Evolutionary conservation across 73 alveolate species (phyloP), one percentile per base, ranked within the genome.

Genomic region (Paramecium biaurelia): DNA sequence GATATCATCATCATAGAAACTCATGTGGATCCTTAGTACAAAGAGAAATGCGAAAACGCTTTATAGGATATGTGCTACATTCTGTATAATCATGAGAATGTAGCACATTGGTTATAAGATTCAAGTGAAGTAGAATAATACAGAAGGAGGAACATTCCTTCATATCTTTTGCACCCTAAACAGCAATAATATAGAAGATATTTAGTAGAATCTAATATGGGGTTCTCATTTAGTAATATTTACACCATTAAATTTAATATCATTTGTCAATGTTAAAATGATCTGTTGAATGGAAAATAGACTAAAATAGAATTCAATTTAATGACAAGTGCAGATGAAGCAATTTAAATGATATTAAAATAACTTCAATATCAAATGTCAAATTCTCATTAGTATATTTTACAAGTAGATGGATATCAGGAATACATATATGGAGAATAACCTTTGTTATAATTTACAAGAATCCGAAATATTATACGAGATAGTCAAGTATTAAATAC

Each of bases 361-460:
- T 92, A 94, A 43, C 57, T 93, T 9, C 79, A 94, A 74, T 63
- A 76, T 30, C 37, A 76, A 26, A n/a, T 45, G 28, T 37, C 45
- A 8, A 85, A 92, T 41, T 26, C 86, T 8, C 43, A 92, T 57
- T 68, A 93, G 53, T 88, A 96, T 24, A 96, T 95, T 23, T 92
- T 97, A 41, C 86, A 97, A 74, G 97, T 95, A 3, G 96, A 92
- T 23, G 98, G 98, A 23, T 93, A 63, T 45, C 86, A 96, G 85
- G 99, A 97, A 58, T 97, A 92, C 58, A 89, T 97, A 10, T 93
- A 95, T 57, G 99, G 99, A n/a, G 95, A 95, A 67, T 92, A 97
- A 41, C 97, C 98, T 32, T 70, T 97, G 89, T 92, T 97, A 3
- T 92, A 94, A 57, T 97, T 95, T 92, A 97, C 95, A 45, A 93